Conservation (phyloP, 805 yeast genomes). For the Metschnikowia drakensbergensis region DNA sequence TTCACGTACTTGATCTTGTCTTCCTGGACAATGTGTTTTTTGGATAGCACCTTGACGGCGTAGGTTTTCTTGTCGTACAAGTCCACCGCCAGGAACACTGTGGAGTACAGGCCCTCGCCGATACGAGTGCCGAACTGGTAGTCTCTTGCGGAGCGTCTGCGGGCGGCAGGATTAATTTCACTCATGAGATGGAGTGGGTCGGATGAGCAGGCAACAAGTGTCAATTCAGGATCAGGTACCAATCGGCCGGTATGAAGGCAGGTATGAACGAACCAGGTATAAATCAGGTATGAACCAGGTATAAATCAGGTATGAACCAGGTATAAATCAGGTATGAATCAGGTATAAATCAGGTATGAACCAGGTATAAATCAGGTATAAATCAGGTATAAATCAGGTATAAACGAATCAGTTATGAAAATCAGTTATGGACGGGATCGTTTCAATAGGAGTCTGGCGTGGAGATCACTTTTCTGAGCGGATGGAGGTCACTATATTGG, state of each 20-base stretch:
- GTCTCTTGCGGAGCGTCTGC: constrained; percentile 61
- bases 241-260: not conserved
- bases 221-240: not conserved
- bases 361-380: no score
- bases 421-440: not conserved
- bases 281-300: no score
- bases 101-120: constrained; percentile 96
- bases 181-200: not conserved
- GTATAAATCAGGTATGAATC: no score
- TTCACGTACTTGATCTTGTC: constrained; percentile 93
- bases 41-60: constrained; percentile 89
- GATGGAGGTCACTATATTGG: not conserved
- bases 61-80: constrained; percentile 67
- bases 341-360: no score
- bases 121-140: constrained; percentile 83
- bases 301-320: no score
- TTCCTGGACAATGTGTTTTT: constrained; percentile 89
- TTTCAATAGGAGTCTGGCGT: not conserved
- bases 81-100: constrained; percentile 85
- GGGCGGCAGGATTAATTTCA: constrained; percentile 3
- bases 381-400: no score
- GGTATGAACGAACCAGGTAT: no score
- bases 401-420: no score
- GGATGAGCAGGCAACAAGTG: no score
- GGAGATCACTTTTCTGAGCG: not conserved